Evolutionary conservation across 305 asterid genomes (phyloP).

Genomic region (Plantago rigida): DNA sequence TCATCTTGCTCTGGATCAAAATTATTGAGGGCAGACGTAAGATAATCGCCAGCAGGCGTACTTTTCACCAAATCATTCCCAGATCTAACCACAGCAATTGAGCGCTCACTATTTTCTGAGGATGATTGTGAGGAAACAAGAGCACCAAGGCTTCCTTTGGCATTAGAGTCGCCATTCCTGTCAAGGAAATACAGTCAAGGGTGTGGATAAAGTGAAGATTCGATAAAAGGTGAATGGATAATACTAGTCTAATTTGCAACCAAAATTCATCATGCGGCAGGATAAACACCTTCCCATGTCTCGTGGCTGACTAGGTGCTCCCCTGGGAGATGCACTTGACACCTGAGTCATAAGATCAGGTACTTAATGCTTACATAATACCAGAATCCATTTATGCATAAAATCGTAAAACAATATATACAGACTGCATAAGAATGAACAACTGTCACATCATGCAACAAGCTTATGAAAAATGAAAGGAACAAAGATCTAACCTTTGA

Average conservation of each 20-base stretch:
- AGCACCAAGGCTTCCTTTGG: conserved; percentile 53
- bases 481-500: conserved; percentile 54
- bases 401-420: conserved; percentile 15
- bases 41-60: conserved; percentile 98
- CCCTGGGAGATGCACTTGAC: conserved; percentile 60
- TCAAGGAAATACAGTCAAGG: neutral
- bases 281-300: conserved; percentile 59
- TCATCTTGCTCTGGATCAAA: conserved; percentile 96
- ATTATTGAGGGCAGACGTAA: conserved; percentile 84
- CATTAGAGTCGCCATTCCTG: conserved; percentile 49
- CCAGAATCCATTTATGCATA: conserved; percentile 22
- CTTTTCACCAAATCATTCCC: conserved; percentile 62
- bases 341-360: conserved; percentile 41
- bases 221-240: conserved; percentile 14
- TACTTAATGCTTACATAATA: conserved; percentile 18
- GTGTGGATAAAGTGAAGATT: conserved; percentile 1
- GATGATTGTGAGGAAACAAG: conserved; percentile 42
- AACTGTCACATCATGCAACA: conserved; percentile 10
- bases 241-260: conserved; percentile 4
- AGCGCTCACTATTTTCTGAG: conserved; percentile 50
- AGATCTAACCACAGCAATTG: conserved; percentile 75
- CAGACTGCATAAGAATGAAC: conserved; percentile 19
- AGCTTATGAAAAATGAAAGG: neutral
- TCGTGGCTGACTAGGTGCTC: conserved; percentile 43
- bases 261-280: conserved; percentile 18